A percentile compares a stretch with the other conserved stretches of the same genome.
phyloP scores from a whole-genome alignment of 1,284 basidiomycete genomes.

The Trichosporon asahii region DNA sequence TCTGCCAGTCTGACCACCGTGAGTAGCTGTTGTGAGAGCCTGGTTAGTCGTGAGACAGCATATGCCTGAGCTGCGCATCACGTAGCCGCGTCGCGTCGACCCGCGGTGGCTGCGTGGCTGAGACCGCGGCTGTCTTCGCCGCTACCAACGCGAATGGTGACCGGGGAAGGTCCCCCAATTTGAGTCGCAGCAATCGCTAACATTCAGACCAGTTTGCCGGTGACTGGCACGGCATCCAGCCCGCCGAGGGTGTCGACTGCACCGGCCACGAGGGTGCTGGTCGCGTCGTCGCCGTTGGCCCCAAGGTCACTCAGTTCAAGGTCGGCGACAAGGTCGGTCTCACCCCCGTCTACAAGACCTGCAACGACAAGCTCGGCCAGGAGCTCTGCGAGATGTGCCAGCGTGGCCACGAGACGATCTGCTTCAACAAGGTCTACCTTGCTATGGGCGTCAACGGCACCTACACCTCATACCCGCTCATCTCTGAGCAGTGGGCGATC shows the following conservation, averaged over 20 bases:
- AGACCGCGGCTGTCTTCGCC: background rate
- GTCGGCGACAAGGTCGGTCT: constrained; percentile 23
- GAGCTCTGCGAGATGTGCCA: constrained; percentile 23
- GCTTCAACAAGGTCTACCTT: constrained; percentile 16
- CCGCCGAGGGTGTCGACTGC: constrained; percentile 18
- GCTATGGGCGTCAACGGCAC: constrained; percentile 20
- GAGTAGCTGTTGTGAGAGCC: constrained; percentile 4
- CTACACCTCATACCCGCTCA: constrained; percentile 25
- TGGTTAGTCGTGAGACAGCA: too few species aligned
- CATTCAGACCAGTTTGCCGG: constrained; percentile 19
- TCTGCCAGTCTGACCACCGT: constrained; percentile 29
- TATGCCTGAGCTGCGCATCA: too few species aligned
- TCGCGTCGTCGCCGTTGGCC: constrained; percentile 21
- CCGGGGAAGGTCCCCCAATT: background rate
- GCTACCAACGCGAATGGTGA: background rate
- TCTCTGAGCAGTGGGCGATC: constrained; percentile 22
- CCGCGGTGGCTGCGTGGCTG: background rate
- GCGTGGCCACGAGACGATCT: constrained; percentile 22
- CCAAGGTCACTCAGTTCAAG: constrained; percentile 21
- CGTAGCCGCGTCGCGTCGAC: background rate
- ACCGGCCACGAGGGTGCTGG: constrained; percentile 27
- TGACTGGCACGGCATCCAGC: constrained; percentile 20
- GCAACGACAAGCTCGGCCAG: constrained; percentile 13
- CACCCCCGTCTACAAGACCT: constrained; percentile 20
- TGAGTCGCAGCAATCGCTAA: constrained; percentile 1